Evolutionary conservation across 768 basidiomycete species (phyloP).

Genomic region (Boletus edulis): DNA sequence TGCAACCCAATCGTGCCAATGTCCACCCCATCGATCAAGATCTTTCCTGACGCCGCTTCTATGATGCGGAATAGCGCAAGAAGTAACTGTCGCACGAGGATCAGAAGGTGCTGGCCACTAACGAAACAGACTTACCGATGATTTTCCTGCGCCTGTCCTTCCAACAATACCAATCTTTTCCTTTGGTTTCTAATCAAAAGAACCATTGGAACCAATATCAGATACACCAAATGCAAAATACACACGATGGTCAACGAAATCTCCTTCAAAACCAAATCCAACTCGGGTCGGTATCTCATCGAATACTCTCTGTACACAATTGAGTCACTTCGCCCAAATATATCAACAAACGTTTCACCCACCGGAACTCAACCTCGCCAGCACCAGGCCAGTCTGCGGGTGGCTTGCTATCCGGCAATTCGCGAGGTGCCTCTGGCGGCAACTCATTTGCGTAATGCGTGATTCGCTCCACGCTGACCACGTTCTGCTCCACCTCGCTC

Average conservation of each 20-base stretch:
- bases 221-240: not conserved
- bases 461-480: conserved; percentile 87
- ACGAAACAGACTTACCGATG: conserved; percentile 47
- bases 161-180: conserved; percentile 93
- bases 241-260: conserved; percentile 69
- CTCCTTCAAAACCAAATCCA: conserved; percentile 78
- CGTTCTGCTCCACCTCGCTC: conserved; percentile 88
- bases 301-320: conserved; percentile 55
- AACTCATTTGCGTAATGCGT: conserved; percentile 73
- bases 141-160: conserved; percentile 79
- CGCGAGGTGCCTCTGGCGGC: conserved; percentile 68
- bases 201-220: conserved; percentile 2
- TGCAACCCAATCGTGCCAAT: conserved; percentile 74
- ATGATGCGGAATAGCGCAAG: conserved; percentile 77
- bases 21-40: conserved; percentile 73
- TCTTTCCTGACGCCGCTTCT: conserved; percentile 65
- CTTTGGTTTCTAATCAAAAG: conserved; percentile 54
- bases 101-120: not conserved
- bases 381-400: conserved; percentile 63
- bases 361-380: conserved; percentile 75
- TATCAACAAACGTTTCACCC: conserved; percentile 21
- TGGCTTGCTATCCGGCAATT: conserved; percentile 59
- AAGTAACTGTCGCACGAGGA: conserved; percentile 39
- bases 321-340: not conserved
- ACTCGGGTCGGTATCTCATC: conserved; percentile 73